Conservation (phyloP, 805 yeast genomes). For the Starmerella roubikii region DNA sequence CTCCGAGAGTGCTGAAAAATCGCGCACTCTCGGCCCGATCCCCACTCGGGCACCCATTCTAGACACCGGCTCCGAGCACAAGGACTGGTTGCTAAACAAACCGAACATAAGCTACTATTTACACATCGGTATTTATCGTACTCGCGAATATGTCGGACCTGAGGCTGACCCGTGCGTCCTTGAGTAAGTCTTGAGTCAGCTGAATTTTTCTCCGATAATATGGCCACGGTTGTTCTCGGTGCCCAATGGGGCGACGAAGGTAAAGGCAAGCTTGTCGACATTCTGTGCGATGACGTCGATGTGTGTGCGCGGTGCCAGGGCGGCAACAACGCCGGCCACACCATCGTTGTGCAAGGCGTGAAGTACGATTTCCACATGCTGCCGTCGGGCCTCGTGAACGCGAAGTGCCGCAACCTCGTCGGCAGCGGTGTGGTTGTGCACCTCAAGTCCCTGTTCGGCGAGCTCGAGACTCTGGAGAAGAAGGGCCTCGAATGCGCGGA, state of each 20-base stretch:
- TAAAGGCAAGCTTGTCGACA: constrained; percentile 92
- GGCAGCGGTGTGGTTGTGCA: constrained; percentile 97
- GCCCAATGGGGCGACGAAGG: constrained; percentile 99
- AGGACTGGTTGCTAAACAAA: too few relatives aligned
- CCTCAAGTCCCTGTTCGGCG: constrained; percentile 82
- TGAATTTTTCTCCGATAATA: too few relatives aligned
- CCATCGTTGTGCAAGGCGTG: constrained; percentile 77
- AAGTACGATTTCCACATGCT: constrained; percentile 95
- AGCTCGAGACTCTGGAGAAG: constrained; percentile 62
- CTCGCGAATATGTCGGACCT: too few relatives aligned
- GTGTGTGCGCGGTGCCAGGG: constrained; percentile 95
- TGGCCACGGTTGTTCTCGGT: constrained; percentile 91
- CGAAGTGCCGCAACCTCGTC: constrained; percentile 74
- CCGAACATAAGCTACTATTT: too few relatives aligned
- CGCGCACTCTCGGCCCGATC: too few relatives aligned
- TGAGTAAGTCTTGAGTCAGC: too few relatives aligned
- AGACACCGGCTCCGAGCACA: too few relatives aligned
- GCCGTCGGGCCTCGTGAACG: constrained; percentile 94
- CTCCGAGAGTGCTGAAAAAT: too few relatives aligned
- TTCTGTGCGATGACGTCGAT: constrained; percentile 86
- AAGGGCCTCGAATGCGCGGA: constrained; percentile 66
- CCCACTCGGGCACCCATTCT: too few relatives aligned
- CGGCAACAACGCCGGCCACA: constrained; percentile 99
- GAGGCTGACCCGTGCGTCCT: too few relatives aligned
- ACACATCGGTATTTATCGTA: too few relatives aligned